Base-by-base conservation (phyloP, 129 eudicot species). In the Artemisia annua region DNA sequence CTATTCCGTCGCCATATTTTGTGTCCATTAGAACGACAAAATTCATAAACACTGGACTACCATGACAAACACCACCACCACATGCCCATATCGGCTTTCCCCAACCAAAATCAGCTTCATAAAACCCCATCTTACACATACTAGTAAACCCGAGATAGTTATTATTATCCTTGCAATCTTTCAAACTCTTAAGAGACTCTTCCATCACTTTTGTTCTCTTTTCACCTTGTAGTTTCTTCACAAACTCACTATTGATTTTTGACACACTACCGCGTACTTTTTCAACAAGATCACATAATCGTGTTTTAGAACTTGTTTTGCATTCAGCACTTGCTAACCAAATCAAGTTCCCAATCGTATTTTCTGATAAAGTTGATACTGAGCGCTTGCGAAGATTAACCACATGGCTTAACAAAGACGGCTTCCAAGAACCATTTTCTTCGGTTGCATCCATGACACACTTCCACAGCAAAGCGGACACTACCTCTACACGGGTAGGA, bases 11-110 rank as follows among this genome's bases (percentile, higher is more conserved):
- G 0, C 88, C 95, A 76, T 78, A 66, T 59, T 55, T 82, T 5
- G 89, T 83, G 12, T 91, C 95, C 85, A 78, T 82, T n/a, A 87
- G 44, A 18, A 87, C 54, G 3, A 80, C 24, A 22, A 91, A 78
- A 39, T 87, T 86, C 91, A 86, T 82, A 26, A 85, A 80, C 46
- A 74, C 76, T 1, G 91, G 68, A 39, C 72, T 81, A 39, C 76
- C 74, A 14, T 74, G 58, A 49, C 70, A 76, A 46, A 85, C 79
- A 35, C 44, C 44, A 67, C 86, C 75, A 65, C 88, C 83, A 53
- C 85, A 82, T 12, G 88, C 89, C 97, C 97, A 91, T 5, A 80
- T 15, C 51, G 97, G 95, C 73, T 76, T 85, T 17, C 95, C 97
- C 89, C 89, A 91, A 35, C 97, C 97, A 62, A 91, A 91, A 84